Evolutionary conservation across 106 monocot genomes (phyloP), one percentile per base, ranked within the genome.

Genomic region (Apostasia shenzhenica): DNA sequence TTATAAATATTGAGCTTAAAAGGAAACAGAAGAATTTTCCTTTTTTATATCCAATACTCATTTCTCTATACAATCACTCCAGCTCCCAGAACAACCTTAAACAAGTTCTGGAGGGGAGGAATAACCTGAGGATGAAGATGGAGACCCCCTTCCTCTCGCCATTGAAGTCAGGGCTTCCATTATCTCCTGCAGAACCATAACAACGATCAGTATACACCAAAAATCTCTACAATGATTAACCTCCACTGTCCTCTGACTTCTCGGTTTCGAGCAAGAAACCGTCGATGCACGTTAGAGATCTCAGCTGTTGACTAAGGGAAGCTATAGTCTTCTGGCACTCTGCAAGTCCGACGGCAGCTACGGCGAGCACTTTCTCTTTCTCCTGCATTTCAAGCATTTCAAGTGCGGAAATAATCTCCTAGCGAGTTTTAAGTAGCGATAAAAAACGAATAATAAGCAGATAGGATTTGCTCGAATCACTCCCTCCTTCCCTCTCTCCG

Each of bases 281-380:
- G 37, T 89, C 80, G 14, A 89, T 63, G 13, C 57, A 68, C 41
- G 86, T 81, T 47, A 91, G 72, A 44, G 81, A 82, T 76, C 80
- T 84, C 55, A 91, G 71, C 64, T 87, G 91, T 46, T 49, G 77
- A 48, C 76, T 50, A 8, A 91, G 83, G 38, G 87, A 87, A 41
- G 91, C 84, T 46, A 91, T 91, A 45, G 91, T 91, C 66, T 83
- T 88, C 73, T 91, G 87, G 73, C 91, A 91, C 39, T 88, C 85
- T 41, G 72, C 78, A 9, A 91, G 81, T 63, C 85, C 88, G 13
- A 76, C 78, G 54, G 91, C 88, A 63, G 91, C 84, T 40, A 70
- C 61, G 2, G 75, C 68, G 14, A 84, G 76, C 52, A 84, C 84
- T 67, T 84, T 81, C 26, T 65, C 65, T 65, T 65, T 65, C 70